These are phyloP conservation scores for Rhizophora mangle DNA, from an alignment of 345 rosid genomes.

Conservation along the genomic window DNA sequence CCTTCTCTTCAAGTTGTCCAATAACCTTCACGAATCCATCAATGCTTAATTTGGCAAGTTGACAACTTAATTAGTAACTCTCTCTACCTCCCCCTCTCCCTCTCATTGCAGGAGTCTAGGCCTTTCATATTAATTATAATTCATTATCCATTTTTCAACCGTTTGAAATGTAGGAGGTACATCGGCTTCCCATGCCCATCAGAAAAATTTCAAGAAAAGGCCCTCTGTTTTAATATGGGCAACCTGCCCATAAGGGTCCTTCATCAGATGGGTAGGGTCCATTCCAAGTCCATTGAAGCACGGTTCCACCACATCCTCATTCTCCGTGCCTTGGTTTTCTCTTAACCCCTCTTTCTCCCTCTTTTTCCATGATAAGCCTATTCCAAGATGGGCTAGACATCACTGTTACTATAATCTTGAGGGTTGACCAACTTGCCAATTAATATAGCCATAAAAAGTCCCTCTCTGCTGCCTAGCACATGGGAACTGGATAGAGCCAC, in stretches of 20 bases:
- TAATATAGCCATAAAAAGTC: slow-evolving; percentile 12
- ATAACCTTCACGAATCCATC: background rate
- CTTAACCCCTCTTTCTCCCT: background rate
- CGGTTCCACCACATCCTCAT: slow-evolving; percentile 23
- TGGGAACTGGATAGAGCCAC: slow-evolving; percentile 8
- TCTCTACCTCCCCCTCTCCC: background rate
- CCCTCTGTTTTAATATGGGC: slow-evolving; percentile 20
- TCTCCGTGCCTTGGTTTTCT: background rate
- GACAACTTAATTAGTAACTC: background rate
- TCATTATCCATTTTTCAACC: background rate
- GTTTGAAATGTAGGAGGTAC: background rate
- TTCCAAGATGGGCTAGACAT: slow-evolving; percentile 25
- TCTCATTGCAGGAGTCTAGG: background rate
- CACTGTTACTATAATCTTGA: slow-evolving; percentile 16
- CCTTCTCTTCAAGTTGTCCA: too few relatives aligned
- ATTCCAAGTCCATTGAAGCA: slow-evolving; percentile 12
- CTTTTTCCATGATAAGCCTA: slow-evolving; percentile 13
- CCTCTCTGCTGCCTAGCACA: slow-evolving; percentile 26
- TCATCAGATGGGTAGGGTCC: slow-evolving; percentile 26
- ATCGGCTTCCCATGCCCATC: slow-evolving; percentile 1
- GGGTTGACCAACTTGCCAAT: slow-evolving; percentile 25
- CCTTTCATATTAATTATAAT: background rate
- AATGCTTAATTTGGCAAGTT: background rate
- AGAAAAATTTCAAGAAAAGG: slow-evolving; percentile 7
- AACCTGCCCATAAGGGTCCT: slow-evolving; percentile 16